Evolutionary conservation across 2,329 filamentous ascomycete genomes (phyloP), one percentile per base, ranked within the genome.

Genomic region (Fusarium graminum): DNA sequence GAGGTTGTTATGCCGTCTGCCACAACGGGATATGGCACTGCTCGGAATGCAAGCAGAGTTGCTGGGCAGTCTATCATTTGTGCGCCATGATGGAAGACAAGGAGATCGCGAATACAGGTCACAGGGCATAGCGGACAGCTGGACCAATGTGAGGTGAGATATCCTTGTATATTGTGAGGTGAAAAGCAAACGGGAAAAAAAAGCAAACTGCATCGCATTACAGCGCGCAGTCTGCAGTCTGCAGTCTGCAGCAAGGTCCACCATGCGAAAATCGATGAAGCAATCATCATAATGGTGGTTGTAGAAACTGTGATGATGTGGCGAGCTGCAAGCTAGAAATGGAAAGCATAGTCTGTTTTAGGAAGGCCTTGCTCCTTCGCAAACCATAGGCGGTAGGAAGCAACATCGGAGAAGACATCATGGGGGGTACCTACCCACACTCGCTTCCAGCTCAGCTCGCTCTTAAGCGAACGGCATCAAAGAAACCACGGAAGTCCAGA

Each of bases 291-390:
- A 55, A 63, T 40, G 40, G 51, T 58, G 59, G 59, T 40, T 59
- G 56, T n/a, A 36, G 16, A 16, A 16, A 16, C n/a, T n/a, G 16
- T 61, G 56, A 39, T 65, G 66, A 65, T 59, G 61, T 71, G 66
- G 66, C 67, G 59, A 72, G 59, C 56, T 51, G 52, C 17, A 42
- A 46, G 45, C 68, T 67, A 46, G 51, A 67, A 70, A 69, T 29
- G 68, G 65, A 68, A 69, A 52, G 52, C 41, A 67, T 57, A 19
- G 50, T 56, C 65, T 68, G 56, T 59, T 68, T 68, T 65, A 34
- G 65, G 65, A 63, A 32, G 49, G 42, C 45, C 38, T 62, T 38
- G 44, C 59, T 53, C 43, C 65, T 51, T 46, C 51, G 44, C 41
- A 49, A 51, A 39, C 56, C 60, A 34, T 41, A 50, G 60, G 62